A percentile compares a stretch with the other conserved stretches of the same genome.
These are phyloP conservation scores for Colletotrichum tropicicola DNA, from an alignment of 2,329 filamentous ascomycete species.

Conservation along the genomic window DNA sequence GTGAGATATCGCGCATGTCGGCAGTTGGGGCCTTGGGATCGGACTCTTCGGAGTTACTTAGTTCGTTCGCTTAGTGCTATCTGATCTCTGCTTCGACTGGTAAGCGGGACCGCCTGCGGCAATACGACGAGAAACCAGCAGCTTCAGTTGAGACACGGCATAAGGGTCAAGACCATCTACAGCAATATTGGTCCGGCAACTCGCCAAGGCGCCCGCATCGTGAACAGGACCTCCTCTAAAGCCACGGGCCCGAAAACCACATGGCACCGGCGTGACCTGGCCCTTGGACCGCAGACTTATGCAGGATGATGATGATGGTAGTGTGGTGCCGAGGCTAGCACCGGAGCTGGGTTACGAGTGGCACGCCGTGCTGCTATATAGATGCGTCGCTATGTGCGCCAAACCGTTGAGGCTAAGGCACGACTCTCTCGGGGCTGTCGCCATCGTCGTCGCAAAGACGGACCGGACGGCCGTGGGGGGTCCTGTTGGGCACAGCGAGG, in stretches of 20 bases:
- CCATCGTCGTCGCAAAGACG: neutral
- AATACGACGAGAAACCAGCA: no score
- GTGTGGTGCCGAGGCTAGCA: conserved; percentile 1
- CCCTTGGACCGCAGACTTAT: neutral
- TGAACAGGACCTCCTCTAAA: no score
- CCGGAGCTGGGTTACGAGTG: neutral
- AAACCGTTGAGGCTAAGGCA: conserved; percentile 6
- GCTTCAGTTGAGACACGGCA: no score
- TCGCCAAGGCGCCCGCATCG: no score
- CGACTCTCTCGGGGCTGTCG: neutral
- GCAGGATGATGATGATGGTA: neutral
- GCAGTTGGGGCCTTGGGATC: no score
- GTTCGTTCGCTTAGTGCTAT: no score
- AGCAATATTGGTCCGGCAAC: no score
- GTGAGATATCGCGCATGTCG: no score
- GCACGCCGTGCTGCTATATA: neutral
- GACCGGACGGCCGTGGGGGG: conserved; percentile 7
- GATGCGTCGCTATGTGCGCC: neutral
- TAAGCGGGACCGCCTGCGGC: no score
- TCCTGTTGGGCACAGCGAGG: neutral
- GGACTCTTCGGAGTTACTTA: no score
- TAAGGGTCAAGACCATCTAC: no score
- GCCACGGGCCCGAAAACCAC: neutral
- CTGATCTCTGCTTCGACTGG: no score
- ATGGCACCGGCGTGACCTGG: neutral